Base-by-base conservation (phyloP, 331 rosid species). In the Pyrus hybrid region DNA sequence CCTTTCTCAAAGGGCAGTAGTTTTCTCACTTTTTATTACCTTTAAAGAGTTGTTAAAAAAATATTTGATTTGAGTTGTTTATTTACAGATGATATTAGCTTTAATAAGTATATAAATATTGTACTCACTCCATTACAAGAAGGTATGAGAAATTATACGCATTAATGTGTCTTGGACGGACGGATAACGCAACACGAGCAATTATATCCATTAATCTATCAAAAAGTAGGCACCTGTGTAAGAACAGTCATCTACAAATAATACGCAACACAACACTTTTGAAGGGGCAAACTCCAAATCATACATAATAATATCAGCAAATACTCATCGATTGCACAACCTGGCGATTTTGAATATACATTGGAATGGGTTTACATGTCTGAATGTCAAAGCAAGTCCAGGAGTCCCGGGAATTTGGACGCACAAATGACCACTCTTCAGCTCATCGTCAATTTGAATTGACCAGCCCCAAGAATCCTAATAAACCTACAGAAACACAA, bases 291-390 rank as follows among this genome's bases (percentile, higher is more conserved):
- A 49, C 18, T 67, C 70, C 74, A 71, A 60, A 75, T n/a, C 82
- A 62, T 32, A 79, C 81, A 78, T 33, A 78, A 54, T 33, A 28
- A 51, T 37, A 37, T 37, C 67, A 63, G 74, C 77, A 82, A 76
- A 72, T 66, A 68, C 72, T 77, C 49, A 77, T 75, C 80, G 76
- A 76, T 70, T 49, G 70, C 80, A 78, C 85, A 76, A 71, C 86
- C 77, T 82, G 78, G 79, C 58, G 51, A 76, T 80, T 81, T 78
- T 74, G 51, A 71, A 83, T 91, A 75, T 85, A 85, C 90, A 85
- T 30, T 71, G 83, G 79, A 86, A 72, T 60, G 72, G 72, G 81
- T 82, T 79, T 37, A 76, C 84, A 69, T 53, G 58, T 85, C 80
- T 29, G 66, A 60, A 78, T 68, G 75, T 6, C 56, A 49, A 49